Base-by-base conservation (phyloP, 169 alveolate species). In the Plasmodium gaboni region DNA sequence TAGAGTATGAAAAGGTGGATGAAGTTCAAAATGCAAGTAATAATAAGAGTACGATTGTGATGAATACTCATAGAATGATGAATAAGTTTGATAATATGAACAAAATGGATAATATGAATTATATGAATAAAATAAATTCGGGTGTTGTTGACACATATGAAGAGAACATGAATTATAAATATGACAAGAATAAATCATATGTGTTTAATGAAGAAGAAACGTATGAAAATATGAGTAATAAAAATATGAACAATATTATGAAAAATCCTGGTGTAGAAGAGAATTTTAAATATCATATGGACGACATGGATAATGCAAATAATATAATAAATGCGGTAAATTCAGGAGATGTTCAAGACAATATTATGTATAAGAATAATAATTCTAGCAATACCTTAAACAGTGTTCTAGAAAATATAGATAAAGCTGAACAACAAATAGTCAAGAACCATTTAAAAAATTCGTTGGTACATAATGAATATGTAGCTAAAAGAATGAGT, bases 361-460 rank as follows among this genome's bases (percentile, higher is more conserved):
- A 50, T 32, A 3, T 32, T 0, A 19, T 9, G 22, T 24, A 19
- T 17, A 57, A 22, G 13, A 65, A 42, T 51, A 64, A 78, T 46
- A 63, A 78, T 42, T 26, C 42, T 12, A 67, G n/a, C 13, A 78
- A 65, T 60, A 64, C n/a, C 13, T 13, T 48, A 15, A 55, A 1
- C n/a, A 63, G 28, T 17, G 89, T 78, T 12, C 64, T 78, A 28
- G 89, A 63, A 64, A 78, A 78, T 78, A 64, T 78, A 50, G 89
- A 78, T 44, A 78, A 78, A 44, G 89, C 89, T 2, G 89, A 78
- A 48, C 76, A 78, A 51, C 78, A 78, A 64, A 78, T 78, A 44
- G 78, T 78, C n/a, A 78, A 78, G 42, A 78, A 65, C 24, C 89
- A 78, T 65, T 78, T 78, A 60, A 78, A 78, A 69, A 78, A 78